phyloP scores from a whole-genome alignment of 805 yeast genomes.

The Torulaspora franciscae region DNA sequence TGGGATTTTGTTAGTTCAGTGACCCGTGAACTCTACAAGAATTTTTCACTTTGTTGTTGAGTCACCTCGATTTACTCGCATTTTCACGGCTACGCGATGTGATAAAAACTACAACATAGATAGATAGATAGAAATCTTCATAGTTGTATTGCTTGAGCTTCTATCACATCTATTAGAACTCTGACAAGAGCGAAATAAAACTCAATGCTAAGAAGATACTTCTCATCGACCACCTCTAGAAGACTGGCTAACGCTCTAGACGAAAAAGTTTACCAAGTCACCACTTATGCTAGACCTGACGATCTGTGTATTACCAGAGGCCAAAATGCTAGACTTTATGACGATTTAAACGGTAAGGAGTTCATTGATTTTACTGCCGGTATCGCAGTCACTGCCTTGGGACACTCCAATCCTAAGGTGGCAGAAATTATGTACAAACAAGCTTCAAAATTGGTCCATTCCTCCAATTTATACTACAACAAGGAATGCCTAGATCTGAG shows the following conservation, averaged over 20 bases:
- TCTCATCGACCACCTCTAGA: slow-evolving; percentile 14
- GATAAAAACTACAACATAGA: too few species aligned
- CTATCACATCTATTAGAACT: neutral
- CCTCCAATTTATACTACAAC: slow-evolving; percentile 82
- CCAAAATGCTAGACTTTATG: slow-evolving; percentile 74
- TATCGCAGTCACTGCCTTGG: slow-evolving; percentile 93
- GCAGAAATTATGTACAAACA: slow-evolving; percentile 70
- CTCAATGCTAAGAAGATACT: slow-evolving; percentile 22
- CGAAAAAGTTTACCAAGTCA: slow-evolving; percentile 44
- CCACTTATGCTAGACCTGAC: slow-evolving; percentile 77
- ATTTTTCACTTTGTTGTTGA: too few species aligned
- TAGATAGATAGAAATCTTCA: too few species aligned
- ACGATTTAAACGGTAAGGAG: slow-evolving; percentile 61
- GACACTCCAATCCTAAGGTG: slow-evolving; percentile 76
- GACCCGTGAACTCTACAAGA: too few species aligned
- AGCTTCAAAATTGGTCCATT: slow-evolving; percentile 66
- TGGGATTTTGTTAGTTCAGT: too few species aligned
- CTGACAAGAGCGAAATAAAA: neutral
- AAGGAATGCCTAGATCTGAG: slow-evolving; percentile 78
- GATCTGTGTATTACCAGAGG: slow-evolving; percentile 71
- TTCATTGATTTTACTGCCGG: slow-evolving; percentile 93
- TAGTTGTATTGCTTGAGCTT: too few species aligned
- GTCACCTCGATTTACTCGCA: too few species aligned
- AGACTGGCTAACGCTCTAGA: slow-evolving; percentile 13
- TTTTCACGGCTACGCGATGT: too few species aligned